These are phyloP conservation scores for Adansonia grandidieri DNA, from an alignment of 441 rosid genomes.

Conservation along the genomic window DNA sequence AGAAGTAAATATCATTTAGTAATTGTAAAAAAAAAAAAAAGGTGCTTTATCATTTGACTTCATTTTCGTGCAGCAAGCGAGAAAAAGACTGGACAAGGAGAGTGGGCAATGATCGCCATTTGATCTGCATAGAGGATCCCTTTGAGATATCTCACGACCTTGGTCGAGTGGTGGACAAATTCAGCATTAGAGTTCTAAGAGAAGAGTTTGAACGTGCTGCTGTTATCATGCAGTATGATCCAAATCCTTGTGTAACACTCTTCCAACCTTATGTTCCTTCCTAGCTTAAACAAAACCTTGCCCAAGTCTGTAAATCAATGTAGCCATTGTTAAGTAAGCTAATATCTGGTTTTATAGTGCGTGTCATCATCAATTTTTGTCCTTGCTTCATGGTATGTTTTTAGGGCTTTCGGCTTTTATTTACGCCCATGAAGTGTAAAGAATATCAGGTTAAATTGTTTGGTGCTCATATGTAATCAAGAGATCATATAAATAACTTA, in stretches of 20 bases:
- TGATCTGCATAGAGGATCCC: constrained; percentile 99
- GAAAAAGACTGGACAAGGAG: constrained; percentile 96
- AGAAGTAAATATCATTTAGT: background rate
- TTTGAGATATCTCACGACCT: constrained; percentile 81
- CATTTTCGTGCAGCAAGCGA: constrained; percentile 58
- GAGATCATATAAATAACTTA: no score
- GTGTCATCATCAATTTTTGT: background rate
- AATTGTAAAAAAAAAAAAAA: no score
- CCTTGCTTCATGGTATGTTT: constrained; percentile 17
- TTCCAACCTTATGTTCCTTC: constrained; percentile 63
- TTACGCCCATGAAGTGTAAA: constrained; percentile 10
- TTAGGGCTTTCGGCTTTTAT: background rate
- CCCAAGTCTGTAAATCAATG: background rate
- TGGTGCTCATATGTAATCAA: no score
- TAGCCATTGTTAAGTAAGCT: constrained; percentile 26
- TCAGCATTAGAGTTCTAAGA: constrained; percentile 79
- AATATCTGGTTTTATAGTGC: constrained; percentile 20
- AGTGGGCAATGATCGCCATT: constrained; percentile 88
- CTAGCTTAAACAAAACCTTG: constrained; percentile 18
- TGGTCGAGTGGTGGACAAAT: constrained; percentile 92
- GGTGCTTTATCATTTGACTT: background rate
- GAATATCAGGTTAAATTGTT: background rate
- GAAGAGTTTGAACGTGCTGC: constrained; percentile 99
- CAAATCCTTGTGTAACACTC: constrained; percentile 69
- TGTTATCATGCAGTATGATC: constrained; percentile 68